Evolutionary conservation across 805 yeast species (phyloP), one percentile per base, ranked within the genome.

Genomic region (Metschnikowia amazonensis): DNA sequence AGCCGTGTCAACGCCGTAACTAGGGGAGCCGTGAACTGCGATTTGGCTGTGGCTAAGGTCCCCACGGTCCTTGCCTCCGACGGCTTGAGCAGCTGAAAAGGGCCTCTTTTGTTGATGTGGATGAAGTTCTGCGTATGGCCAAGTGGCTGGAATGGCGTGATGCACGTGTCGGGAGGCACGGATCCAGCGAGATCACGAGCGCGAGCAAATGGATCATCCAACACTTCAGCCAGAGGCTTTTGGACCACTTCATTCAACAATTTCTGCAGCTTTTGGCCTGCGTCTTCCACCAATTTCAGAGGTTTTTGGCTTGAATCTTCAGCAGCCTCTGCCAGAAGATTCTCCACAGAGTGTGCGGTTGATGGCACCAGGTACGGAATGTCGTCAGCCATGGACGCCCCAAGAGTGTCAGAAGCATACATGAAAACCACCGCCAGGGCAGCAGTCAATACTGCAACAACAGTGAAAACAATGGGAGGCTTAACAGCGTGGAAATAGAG

Each of bases 1-100:
- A 48, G 38, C 16, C 44, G 25, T 9, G 48, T 45, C 18, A 42
- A 38, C 8, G 49, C 51, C 14, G 51, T 48, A n/a, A 42, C 35
- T 28, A 45, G 34, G n/a, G 46, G 48, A 28, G 40, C 27, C 8
- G 44, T 42, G 24, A 34, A 17, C 29, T 24, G 47, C 2, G 50
- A 39, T n/a, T 40, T 47, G 30, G 40, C 44, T n/a, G 50, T 47
- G n/a, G 47, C 17, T 24, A 47, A 7, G 2, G 41, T 25, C 13
- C 23, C 31, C 30, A 27, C 32, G 5, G 32, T 25, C 11, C 31
- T 10, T 3, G 41, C 31, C 11, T 25, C 41, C 16, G 41, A 27
- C 5, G 41, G 32, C 23, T 27, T 36, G 32, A 10, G 31, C 32
- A 6, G 41, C 24, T 13, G 41, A 5, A 25, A 14, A 3, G 27